Evolutionary conservation across 495 filamentous ascomycete genomes (phyloP).

Genomic region (Glarea lozoyensis): DNA sequence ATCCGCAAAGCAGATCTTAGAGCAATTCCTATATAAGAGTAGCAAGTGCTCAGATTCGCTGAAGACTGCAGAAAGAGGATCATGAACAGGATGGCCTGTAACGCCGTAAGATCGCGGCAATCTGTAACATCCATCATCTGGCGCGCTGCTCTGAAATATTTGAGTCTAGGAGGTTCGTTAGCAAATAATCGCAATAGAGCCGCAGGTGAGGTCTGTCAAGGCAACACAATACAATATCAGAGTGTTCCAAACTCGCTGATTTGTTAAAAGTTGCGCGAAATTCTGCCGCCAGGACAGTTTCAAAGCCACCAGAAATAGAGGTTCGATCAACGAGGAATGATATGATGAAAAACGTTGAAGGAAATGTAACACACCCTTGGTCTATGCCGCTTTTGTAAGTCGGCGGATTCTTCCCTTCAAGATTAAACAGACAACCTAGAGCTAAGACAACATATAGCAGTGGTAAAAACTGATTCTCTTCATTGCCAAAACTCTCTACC

Average conservation of each 20-base stretch:
- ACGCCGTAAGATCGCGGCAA: constrained; percentile 73
- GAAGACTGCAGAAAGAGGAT: constrained; percentile 88
- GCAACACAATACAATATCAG: no score
- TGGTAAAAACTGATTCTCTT: constrained; percentile 75
- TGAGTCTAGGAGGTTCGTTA: constrained; percentile 49
- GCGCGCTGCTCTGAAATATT: constrained; percentile 75
- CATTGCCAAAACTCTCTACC: constrained; percentile 56
- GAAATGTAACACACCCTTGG: constrained; percentile 63
- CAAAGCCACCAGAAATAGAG: not conserved
- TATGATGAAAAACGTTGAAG: not conserved
- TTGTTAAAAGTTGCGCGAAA: constrained; percentile 2
- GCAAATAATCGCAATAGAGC: no score
- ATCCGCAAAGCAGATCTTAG: constrained; percentile 76
- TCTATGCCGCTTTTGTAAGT: constrained; percentile 64
- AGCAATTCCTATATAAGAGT: constrained; percentile 86
- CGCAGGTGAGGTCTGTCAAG: no score
- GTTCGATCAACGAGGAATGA: not conserved
- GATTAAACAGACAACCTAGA: constrained; percentile 74
- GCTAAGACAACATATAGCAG: constrained; percentile 77
- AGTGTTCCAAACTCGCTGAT: no score
- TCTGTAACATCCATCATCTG: constrained; percentile 79
- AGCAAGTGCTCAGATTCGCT: constrained; percentile 85
- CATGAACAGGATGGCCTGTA: constrained; percentile 88
- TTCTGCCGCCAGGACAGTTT: no score
- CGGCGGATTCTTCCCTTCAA: constrained; percentile 28